phyloP scores from a whole-genome alignment of 169 alveolate genomes.

The Cytauxzoon felis region DNA sequence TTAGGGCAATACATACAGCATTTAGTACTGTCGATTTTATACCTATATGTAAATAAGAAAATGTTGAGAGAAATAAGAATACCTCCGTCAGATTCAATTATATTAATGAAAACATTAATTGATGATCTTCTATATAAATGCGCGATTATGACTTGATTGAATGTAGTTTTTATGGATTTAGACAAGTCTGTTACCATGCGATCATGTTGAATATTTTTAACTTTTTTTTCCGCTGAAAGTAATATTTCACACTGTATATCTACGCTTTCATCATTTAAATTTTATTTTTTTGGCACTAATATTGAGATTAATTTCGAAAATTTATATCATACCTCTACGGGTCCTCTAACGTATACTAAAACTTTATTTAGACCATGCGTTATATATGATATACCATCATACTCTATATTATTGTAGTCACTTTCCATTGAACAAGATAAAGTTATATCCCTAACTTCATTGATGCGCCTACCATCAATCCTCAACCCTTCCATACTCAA shows the following conservation, averaged over 20 bases:
- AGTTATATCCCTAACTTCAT: conserved; percentile 65
- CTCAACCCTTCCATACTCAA: conserved; percentile 72
- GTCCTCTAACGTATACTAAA: conserved; percentile 55
- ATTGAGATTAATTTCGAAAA: too few species aligned
- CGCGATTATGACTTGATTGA: conserved; percentile 23
- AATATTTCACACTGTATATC: conserved; percentile 51
- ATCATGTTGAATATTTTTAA: conserved; percentile 7
- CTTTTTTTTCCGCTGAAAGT: conserved; percentile 34
- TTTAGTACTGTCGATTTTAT: conserved; percentile 70
- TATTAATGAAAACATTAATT: conserved; percentile 39
- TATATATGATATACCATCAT: conserved; percentile 57
- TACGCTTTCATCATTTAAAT: conserved; percentile 37
- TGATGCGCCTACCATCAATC: conserved; percentile 68
- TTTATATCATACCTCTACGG: conserved; percentile 48
- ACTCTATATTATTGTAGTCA: conserved; percentile 28
- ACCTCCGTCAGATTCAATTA: conserved; percentile 66
- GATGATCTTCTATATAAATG: conserved; percentile 33
- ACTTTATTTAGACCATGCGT: conserved; percentile 54
- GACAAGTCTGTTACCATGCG: conserved; percentile 23
- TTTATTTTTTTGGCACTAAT: too few species aligned
- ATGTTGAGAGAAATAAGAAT: conserved; percentile 19
- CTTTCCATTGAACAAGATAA: conserved; percentile 62
- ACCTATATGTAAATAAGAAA: conserved; percentile 55
- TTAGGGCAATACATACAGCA: conserved; percentile 68
- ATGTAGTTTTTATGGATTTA: conserved; percentile 26